These are phyloP conservation scores for Boletus rubescentipes DNA, from an alignment of 768 basidiomycete species.

Conservation along the genomic window DNA sequence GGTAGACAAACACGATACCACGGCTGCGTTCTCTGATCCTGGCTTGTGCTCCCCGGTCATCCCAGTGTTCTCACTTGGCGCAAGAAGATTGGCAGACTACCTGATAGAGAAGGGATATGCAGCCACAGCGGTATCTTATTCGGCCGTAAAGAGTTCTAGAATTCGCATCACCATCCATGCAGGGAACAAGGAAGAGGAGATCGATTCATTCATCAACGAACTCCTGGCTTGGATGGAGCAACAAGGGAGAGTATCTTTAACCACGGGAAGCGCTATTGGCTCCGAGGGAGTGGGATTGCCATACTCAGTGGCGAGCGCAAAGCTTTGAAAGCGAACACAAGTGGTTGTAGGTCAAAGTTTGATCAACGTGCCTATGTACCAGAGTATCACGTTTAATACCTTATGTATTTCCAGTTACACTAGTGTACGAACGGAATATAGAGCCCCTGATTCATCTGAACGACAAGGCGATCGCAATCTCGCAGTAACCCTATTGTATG, in stretches of 20 bases:
- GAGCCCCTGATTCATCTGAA: too few species aligned
- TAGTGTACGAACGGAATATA: too few species aligned
- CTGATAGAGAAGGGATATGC: constrained; percentile 16
- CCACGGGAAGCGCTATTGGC: background rate
- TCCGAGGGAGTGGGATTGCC: background rate
- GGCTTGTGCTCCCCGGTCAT: constrained; percentile 19
- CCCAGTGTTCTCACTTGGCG: constrained; percentile 15
- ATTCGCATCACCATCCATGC: constrained; percentile 24
- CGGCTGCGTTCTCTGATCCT: background rate
- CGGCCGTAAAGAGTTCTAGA: constrained; percentile 9
- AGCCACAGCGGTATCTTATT: constrained; percentile 4
- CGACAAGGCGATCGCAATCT: too few species aligned
- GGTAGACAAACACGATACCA: background rate
- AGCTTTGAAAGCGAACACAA: constrained; percentile 3
- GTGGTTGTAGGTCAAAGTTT: background rate
- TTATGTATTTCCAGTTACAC: too few species aligned
- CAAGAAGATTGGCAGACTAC: constrained; percentile 2
- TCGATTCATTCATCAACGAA: constrained; percentile 9
- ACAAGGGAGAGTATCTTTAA: background rate
- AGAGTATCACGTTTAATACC: too few species aligned
- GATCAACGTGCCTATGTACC: too few species aligned
- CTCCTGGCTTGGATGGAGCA: constrained; percentile 13
- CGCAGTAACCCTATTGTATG: too few species aligned
- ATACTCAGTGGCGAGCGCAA: constrained; percentile 6
- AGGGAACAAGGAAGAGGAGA: constrained; percentile 19